These are phyloP conservation scores for Phytophthora kernoviae DNA, from an alignment of 352 stramenopile species.

Conservation along the genomic window DNA sequence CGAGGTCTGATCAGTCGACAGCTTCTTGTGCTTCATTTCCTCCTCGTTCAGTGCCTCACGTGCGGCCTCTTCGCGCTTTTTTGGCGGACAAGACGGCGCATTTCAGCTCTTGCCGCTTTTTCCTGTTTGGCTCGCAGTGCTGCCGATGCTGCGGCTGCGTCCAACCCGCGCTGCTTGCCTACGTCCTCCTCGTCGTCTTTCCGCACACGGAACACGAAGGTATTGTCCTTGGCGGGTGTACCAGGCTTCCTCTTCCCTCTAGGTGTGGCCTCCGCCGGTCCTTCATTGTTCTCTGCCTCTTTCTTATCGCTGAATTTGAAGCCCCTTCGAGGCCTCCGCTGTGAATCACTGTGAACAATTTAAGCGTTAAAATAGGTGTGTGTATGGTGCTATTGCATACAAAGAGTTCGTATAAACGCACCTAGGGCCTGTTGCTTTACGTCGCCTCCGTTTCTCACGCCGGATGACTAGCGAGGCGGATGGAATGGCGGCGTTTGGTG, in stretches of 20 bases:
- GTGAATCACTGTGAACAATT: slow-evolving; percentile 14
- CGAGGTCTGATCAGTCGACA: slow-evolving; percentile 57
- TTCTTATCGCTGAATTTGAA: slow-evolving; percentile 67
- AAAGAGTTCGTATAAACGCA: slow-evolving; percentile 16
- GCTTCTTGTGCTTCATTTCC: slow-evolving; percentile 40
- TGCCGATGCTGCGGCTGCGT: slow-evolving; percentile 47
- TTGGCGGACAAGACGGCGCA: slow-evolving; percentile 46
- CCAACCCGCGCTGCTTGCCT: slow-evolving; percentile 29
- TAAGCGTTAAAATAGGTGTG: neutral
- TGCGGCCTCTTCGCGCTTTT: slow-evolving; percentile 53
- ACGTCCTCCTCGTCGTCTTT: slow-evolving; percentile 41
- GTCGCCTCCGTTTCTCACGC: slow-evolving; percentile 58
- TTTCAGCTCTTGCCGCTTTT: slow-evolving; percentile 47
- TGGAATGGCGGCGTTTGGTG: slow-evolving; percentile 31
- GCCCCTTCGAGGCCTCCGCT: slow-evolving; percentile 40
- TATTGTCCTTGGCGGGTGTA: slow-evolving; percentile 29
- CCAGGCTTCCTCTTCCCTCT: slow-evolving; percentile 25
- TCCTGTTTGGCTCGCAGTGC: slow-evolving; percentile 57
- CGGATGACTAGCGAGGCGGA: slow-evolving; percentile 62
- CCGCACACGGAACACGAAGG: slow-evolving; percentile 63
- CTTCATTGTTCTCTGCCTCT: slow-evolving; percentile 14
- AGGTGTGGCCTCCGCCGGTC: slow-evolving; percentile 31
- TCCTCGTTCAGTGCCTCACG: slow-evolving; percentile 46
- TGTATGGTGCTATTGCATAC: no score
- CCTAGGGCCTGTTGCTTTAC: slow-evolving; percentile 38